Evolutionary conservation across 164 flowering plant species (phyloP).

Genomic region (Brasenia schreberi): DNA sequence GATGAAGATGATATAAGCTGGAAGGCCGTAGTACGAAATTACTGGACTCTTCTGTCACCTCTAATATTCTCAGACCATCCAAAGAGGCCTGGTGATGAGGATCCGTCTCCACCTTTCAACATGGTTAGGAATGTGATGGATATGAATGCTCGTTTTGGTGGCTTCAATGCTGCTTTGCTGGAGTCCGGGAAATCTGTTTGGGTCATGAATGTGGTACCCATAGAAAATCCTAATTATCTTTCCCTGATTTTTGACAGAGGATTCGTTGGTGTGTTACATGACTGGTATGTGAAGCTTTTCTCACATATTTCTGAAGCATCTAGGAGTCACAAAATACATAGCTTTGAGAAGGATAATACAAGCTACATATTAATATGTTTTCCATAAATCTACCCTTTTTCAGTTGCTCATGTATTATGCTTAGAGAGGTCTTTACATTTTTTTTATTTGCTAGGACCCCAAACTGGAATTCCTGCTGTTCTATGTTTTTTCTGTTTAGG

Average conservation of each 20-base stretch:
- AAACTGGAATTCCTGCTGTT: too few relatives aligned
- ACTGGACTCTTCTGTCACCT: constrained; percentile 97
- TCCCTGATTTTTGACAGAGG: constrained; percentile 89
- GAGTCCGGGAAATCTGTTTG: constrained; percentile 73
- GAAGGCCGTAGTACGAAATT: constrained; percentile 49
- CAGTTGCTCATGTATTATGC: too few relatives aligned
- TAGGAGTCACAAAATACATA: not conserved
- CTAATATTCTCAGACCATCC: constrained; percentile 97
- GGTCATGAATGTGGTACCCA: constrained; percentile 99
- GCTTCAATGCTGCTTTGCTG: constrained; percentile 76
- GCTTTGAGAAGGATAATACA: too few relatives aligned
- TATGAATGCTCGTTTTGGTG: constrained; percentile 95
- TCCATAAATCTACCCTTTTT: too few relatives aligned
- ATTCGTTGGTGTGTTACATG: constrained; percentile 76
- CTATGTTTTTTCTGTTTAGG: too few relatives aligned
- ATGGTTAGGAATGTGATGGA: constrained; percentile 95
- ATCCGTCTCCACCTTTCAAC: constrained; percentile 93
- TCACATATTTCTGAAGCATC: not conserved
- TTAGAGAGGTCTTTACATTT: too few relatives aligned
- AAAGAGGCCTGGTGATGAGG: constrained; percentile 98
- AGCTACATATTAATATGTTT: too few relatives aligned
- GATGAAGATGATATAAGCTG: constrained; percentile 49
- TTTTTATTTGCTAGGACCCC: too few relatives aligned
- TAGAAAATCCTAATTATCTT: constrained; percentile 55
- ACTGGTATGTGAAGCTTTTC: constrained; percentile 47